A percentile compares a stretch with the other conserved stretches of the same genome.
Conservation (phyloP, 2,329 filamentous ascomycete genomes). For the Colletotrichum cereale region DNA sequence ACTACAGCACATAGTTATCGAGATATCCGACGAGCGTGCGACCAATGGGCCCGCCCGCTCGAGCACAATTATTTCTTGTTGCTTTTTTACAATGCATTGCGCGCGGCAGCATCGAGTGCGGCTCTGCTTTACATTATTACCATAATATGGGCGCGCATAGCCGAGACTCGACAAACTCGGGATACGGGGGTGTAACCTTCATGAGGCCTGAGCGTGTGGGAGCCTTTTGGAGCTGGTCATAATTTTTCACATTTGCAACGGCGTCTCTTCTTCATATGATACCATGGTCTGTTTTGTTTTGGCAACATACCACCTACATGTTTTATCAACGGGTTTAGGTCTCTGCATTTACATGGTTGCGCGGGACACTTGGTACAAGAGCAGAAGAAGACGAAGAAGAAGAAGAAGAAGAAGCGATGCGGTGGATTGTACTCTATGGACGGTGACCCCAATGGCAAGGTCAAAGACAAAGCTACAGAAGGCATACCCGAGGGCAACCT, state of each 20-base stretch:
- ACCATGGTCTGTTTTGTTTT: conserved; percentile 42
- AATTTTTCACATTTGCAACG: conserved; percentile 40
- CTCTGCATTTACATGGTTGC: conserved; percentile 29
- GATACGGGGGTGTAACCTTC: not conserved
- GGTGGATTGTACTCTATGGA: conserved; percentile 39
- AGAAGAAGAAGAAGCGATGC: not conserved
- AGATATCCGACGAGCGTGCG: conserved; percentile 33
- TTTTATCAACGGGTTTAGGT: conserved; percentile 32
- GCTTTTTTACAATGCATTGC: conserved; percentile 36
- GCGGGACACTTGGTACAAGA: conserved; percentile 17
- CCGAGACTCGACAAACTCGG: not conserved
- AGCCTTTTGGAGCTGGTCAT: conserved; percentile 10
- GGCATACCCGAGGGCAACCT: conserved; percentile 40
- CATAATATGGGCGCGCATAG: conserved; percentile 24
- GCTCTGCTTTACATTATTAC: conserved; percentile 32
- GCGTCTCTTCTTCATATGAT: conserved; percentile 42
- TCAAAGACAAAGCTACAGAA: conserved; percentile 25
- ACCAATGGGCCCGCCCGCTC: conserved; percentile 12
- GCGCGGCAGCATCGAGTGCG: conserved; percentile 34
- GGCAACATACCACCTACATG: conserved; percentile 39
- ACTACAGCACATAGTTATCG: conserved; percentile 37
- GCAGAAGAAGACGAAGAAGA: not conserved
- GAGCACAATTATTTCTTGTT: conserved; percentile 27
- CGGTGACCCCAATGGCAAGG: not conserved
- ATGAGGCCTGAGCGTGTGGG: not conserved